A percentile compares a stretch with the other conserved stretches of the same genome.
phyloP scores from a whole-genome alignment of 2,329 filamentous ascomycete species.

The Sclerotinia borealis region DNA sequence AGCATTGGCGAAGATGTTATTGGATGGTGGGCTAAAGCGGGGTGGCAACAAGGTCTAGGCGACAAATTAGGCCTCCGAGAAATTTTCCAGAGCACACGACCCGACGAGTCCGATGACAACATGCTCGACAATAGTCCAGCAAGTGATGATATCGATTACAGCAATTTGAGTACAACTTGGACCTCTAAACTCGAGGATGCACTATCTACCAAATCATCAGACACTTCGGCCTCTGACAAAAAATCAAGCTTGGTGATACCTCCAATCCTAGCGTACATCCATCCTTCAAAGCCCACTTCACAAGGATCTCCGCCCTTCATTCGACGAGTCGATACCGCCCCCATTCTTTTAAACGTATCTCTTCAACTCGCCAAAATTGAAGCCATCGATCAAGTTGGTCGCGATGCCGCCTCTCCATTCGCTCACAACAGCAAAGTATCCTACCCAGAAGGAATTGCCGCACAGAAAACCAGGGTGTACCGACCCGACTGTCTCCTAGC shows the following conservation, averaged over 20 bases:
- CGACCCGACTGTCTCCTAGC: constrained; percentile 76
- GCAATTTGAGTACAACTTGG: constrained; percentile 30
- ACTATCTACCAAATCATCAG: background rate
- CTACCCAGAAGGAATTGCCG: constrained; percentile 76
- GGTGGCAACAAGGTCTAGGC: constrained; percentile 77
- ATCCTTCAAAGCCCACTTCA: constrained; percentile 45
- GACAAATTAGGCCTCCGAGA: constrained; percentile 70
- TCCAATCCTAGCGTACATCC: constrained; percentile 75
- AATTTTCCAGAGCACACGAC: constrained; percentile 48
- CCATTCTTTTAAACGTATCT: constrained; percentile 74
- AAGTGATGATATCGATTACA: constrained; percentile 28
- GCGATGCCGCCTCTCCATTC: constrained; percentile 59
- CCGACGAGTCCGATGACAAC: constrained; percentile 35
- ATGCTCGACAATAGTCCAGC: constrained; percentile 27
- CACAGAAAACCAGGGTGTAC: constrained; percentile 74
- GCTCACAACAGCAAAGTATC: constrained; percentile 75
- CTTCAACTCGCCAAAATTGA: constrained; percentile 80
- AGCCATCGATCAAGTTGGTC: constrained; percentile 58
- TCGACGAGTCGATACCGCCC: constrained; percentile 80
- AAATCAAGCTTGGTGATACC: constrained; percentile 48
- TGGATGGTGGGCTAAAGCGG: constrained; percentile 92
- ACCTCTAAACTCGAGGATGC: constrained; percentile 23
- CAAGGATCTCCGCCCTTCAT: constrained; percentile 54
- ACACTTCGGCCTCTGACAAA: background rate
- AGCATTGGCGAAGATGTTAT: constrained; percentile 87